Percentiles rank a stretch among this genome's conserved stretches.
Conservation (phyloP, 2,329 filamentous ascomycete genomes). For the Gaeumannomyces tritici region DNA sequence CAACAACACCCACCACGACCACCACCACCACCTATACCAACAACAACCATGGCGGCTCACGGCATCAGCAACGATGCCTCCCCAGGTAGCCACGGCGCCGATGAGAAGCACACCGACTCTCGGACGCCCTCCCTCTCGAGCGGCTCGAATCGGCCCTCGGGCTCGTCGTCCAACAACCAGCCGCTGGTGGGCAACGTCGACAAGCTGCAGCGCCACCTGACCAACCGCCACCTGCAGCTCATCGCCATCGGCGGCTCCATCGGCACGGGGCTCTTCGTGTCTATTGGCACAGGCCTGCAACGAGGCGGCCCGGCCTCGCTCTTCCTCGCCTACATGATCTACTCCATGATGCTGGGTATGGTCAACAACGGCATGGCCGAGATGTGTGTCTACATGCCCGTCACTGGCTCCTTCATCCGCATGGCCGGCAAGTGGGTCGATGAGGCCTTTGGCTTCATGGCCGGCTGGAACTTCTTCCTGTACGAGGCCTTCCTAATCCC, state of each 20-base stretch:
- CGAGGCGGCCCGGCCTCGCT: slow-evolving; percentile 37
- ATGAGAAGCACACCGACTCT: not conserved
- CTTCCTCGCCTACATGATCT: slow-evolving; percentile 48
- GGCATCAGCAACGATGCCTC: not conserved
- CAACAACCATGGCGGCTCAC: no score
- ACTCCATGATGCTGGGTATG: slow-evolving; percentile 44
- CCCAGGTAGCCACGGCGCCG: not conserved
- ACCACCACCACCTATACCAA: no score
- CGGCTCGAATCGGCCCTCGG: not conserved
- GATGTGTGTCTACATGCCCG: slow-evolving; percentile 53
- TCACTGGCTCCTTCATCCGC: slow-evolving; percentile 54
- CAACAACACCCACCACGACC: no score
- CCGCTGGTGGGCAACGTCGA: slow-evolving; percentile 6
- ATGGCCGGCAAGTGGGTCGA: slow-evolving; percentile 57
- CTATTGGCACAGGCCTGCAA: slow-evolving; percentile 45
- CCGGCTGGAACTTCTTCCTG: slow-evolving; percentile 32
- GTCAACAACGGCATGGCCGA: slow-evolving; percentile 59
- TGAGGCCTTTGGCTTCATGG: slow-evolving; percentile 52
- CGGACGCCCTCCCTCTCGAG: not conserved
- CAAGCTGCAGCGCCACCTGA: slow-evolving; percentile 34
- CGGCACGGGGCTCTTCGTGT: slow-evolving; percentile 50
- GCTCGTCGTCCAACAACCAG: not conserved
- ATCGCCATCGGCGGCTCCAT: slow-evolving; percentile 51
- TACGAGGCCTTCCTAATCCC: slow-evolving; percentile 30
- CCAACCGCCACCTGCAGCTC: slow-evolving; percentile 47